Base-by-base conservation (phyloP, 495 filamentous ascomycete species). In the Penicillium pulvis region DNA sequence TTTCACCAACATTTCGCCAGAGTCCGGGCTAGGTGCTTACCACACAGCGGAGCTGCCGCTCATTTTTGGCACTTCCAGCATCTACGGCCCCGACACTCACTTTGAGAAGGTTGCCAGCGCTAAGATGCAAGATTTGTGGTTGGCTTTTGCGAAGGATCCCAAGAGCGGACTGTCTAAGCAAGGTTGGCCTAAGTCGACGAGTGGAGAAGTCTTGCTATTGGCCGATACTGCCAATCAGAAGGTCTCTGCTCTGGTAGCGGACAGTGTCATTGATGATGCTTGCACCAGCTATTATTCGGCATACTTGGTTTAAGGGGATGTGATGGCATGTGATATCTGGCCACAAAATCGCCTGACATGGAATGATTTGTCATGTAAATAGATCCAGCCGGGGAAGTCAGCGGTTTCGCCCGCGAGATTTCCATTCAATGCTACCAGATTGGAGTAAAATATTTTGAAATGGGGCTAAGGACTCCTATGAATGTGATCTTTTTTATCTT, bases 211-310 rank as follows among this genome's bases (percentile, higher is more conserved):
- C 17, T 46, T 46, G 43, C 19, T 46, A 8, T n/a, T 46, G 19
- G 43, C 19, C 19, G 12, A 46, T 19, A 11, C 43, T 24, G 23
- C 12, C 23, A 46, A 46, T n/a, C 10, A 46, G 1, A 46, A 8
- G 11, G 43, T 46, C 43, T 46, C 43, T 24, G 7, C 43, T 10
- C 0, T 46, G 0, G 9, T 24, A 0, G 43, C 43, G 24, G 43
- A 46, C 23, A 46, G 8, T 46, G 43, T 46, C 19, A 46, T 46
- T n/a, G 43, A 46, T 11, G 12, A 46, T 46, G 17, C 43, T 46
- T 46, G 43, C 19, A 46, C 43, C 19, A 46, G 43, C 43, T 46
- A 46, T 12, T 24, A 46, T 24, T 24, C 43, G 10, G 24, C 19
- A 11, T 46, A 24, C 12, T 24, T 24, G 17, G 43, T 46, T 14